Evolutionary conservation across 176 grass and related monocot species (phyloP), one percentile per base, ranked within the genome.

Genomic region (Rhynchospora tenuis): DNA sequence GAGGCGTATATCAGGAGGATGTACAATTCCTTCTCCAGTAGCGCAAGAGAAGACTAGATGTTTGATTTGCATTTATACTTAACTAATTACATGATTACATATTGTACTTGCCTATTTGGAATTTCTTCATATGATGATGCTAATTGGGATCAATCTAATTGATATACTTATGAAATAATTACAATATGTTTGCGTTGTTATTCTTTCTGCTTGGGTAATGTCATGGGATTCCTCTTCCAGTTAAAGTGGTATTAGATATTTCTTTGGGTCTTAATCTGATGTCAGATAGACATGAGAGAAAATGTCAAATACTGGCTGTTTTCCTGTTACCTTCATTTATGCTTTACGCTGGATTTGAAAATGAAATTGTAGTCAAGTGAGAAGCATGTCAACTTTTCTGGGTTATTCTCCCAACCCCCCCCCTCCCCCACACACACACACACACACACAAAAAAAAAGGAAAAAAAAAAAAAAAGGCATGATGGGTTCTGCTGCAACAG

Each of bases 1-100:
- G 79, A 81, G 33, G 79, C 19, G 9, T 81, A 81, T 5, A 81
- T 81, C 59, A 81, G 59, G 59, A 64, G 42, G 59, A 81, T 63
- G 59, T 26, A 63, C 19, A 9, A 38, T 7, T 80, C 76, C 26
- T 80, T 80, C 23, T 80, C 54, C 27, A 33, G 28, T 10, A 33
- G 28, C 5, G 31, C 52, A 38, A 0, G 17, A n/a, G 50, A 56
- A 3, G 59, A 64, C 8, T 81, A 81, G 56, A 38, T 61, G 27
- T 67, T 67, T 44, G 8, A 3, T 67, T 67, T 0, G 7, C 26
- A 46, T 19, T 61, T 61, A 19, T 61, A 9, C 9, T 24, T 61
- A 61, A n/a, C n/a, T 61, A 61, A 8, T 58, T 71, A 22, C 38
- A 71, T 44, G 38, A 71, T 70, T 70, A 45, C 7, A 7, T 71